Evolutionary conservation across 164 flowering plant genomes (phyloP).

Genomic region (Vitis cinerea): DNA sequence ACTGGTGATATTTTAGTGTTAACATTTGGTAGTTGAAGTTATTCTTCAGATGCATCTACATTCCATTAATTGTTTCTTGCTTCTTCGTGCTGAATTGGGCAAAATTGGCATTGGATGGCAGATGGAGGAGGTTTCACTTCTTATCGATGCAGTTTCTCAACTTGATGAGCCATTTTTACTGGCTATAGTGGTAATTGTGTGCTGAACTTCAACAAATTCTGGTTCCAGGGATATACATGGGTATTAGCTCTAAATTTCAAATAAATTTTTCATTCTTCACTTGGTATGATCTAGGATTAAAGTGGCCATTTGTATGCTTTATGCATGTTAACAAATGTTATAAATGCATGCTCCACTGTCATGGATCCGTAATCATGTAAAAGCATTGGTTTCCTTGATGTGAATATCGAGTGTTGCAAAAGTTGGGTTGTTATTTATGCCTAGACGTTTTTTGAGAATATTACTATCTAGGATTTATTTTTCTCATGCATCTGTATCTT

Average conservation of each 20-base stretch:
- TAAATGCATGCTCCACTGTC: too few relatives aligned
- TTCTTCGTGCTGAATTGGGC: slow-evolving; percentile 21
- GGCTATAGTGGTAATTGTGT: slow-evolving; percentile 99
- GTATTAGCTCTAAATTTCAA: slow-evolving; percentile 86
- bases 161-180: slow-evolving; percentile 93
- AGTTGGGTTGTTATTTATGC: too few relatives aligned
- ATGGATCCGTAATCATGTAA: too few relatives aligned
- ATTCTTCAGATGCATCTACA: slow-evolving; percentile 19
- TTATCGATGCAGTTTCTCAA: slow-evolving; percentile 80
- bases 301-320: neutral
- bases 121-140: slow-evolving; percentile 97
- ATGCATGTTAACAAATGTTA: too few relatives aligned
- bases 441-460: too few relatives aligned
- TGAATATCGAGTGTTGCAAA: too few relatives aligned
- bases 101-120: slow-evolving; percentile 39
- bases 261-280: slow-evolving; percentile 14
- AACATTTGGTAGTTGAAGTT: slow-evolving; percentile 58
- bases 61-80: slow-evolving; percentile 7
- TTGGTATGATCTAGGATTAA: slow-evolving; percentile 13
- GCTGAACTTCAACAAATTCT: slow-evolving; percentile 94
- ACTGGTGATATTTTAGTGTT: slow-evolving; percentile 76
- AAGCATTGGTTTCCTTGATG: too few relatives aligned
- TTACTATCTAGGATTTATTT: neutral
- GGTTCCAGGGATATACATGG: slow-evolving; percentile 83
- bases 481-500: slow-evolving; percentile 6